Evolutionary conservation across 2,329 filamentous ascomycete genomes (phyloP).

Genomic region (Thermoascus crustaceus): DNA sequence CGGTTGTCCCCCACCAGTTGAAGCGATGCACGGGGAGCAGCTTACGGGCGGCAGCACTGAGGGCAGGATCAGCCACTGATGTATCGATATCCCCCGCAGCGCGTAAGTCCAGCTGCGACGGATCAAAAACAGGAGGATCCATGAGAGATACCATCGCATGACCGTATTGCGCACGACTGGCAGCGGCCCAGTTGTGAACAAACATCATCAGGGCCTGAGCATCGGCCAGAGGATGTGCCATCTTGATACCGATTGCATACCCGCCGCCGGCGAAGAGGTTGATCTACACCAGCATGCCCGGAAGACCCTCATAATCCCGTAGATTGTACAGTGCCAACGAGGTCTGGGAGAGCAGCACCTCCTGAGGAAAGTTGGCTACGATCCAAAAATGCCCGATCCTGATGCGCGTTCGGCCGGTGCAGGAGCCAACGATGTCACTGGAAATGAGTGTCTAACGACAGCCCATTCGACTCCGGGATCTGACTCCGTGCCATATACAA

Average conservation of each 20-base stretch:
- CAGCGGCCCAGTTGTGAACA: conserved; percentile 35
- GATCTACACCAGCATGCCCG: conserved; percentile 32
- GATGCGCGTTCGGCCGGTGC: no score
- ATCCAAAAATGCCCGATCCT: no score
- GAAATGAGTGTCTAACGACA: no score
- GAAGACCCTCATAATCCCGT: conserved; percentile 18
- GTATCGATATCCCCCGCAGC: conserved; percentile 17
- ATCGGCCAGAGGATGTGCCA: conserved; percentile 41
- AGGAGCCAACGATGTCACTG: no score
- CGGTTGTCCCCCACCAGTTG: conserved; percentile 37
- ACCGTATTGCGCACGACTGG: no score
- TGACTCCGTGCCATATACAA: no score
- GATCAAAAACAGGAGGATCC: no score
- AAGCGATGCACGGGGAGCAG: conserved; percentile 42
- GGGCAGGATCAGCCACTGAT: conserved; percentile 16
- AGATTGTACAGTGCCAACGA: conserved; percentile 28
- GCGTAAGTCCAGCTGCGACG: no score
- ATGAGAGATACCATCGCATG: no score
- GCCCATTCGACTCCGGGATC: no score
- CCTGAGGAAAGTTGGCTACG: conserved; percentile 24
- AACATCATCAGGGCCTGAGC: conserved; percentile 38
- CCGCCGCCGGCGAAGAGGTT: conserved; percentile 36
- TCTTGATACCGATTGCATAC: conserved; percentile 34
- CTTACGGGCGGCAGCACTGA: conserved; percentile 14
- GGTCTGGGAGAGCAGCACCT: conserved; percentile 14